phyloP scores from a whole-genome alignment of 2,329 filamentous ascomycete genomes.

The Fusarium stilboides region DNA sequence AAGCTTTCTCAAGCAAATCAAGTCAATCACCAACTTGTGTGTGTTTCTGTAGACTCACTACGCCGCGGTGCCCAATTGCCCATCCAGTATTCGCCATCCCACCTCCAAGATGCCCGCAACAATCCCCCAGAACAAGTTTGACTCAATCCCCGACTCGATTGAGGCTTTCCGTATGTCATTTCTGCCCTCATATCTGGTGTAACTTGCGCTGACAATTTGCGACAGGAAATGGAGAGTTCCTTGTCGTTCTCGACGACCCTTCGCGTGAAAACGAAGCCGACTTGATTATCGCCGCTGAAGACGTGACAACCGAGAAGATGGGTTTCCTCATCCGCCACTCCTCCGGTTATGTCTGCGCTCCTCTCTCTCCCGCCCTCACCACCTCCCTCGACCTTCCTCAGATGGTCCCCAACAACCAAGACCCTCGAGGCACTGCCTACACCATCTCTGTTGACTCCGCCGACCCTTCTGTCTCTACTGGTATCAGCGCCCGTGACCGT shows the following conservation, averaged over 20 bases:
- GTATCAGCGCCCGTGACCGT: constrained; percentile 91
- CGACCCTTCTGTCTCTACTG: constrained; percentile 82
- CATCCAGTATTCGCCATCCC: constrained; percentile 4
- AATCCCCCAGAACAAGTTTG: constrained; percentile 70
- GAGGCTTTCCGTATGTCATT: constrained; percentile 72
- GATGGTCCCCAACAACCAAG: constrained; percentile 84
- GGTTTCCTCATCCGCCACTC: constrained; percentile 95
- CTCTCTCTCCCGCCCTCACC: constrained; percentile 79
- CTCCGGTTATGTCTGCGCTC: constrained; percentile 92
- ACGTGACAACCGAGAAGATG: constrained; percentile 90
- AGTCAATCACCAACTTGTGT: constrained; percentile 12
- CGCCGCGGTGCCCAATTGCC: constrained; percentile 13
- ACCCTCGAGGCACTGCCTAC: constrained; percentile 93
- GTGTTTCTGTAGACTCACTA: not conserved
- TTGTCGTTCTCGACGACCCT: constrained; percentile 94
- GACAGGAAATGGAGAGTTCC: constrained; percentile 86
- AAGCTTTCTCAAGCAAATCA: constrained; percentile 5
- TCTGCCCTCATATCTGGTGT: not conserved
- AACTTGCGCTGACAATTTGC: constrained; percentile 28
- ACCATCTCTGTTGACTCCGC: constrained; percentile 89
- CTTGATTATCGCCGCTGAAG: constrained; percentile 91
- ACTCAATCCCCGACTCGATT: constrained; percentile 76
- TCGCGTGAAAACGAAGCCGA: constrained; percentile 98
- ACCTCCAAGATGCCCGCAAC: constrained; percentile 63
- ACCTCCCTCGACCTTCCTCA: constrained; percentile 83